Evolutionary conservation across 768 basidiomycete species (phyloP).

Genomic region (Lyophyllum atratum): DNA sequence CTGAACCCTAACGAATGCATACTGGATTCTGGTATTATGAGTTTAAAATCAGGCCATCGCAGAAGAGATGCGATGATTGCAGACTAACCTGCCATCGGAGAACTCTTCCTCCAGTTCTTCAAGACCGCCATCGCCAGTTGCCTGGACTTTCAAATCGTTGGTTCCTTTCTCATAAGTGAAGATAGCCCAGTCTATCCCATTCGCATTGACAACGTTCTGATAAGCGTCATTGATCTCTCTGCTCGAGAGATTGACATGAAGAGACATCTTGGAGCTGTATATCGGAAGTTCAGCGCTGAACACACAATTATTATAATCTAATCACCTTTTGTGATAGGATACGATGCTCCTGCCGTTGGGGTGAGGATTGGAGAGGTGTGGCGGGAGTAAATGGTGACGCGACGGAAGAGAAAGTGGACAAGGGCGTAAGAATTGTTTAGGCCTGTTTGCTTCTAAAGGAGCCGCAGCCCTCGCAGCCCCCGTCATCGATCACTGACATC

Average conservation of each 20-base stretch:
- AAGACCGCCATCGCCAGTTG: constrained; percentile 82
- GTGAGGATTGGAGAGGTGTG: neutral
- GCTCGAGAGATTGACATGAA: constrained; percentile 78
- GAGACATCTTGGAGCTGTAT: constrained; percentile 54
- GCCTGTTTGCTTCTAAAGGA: too few relatives aligned
- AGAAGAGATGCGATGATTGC: neutral
- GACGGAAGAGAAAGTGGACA: constrained; percentile 2
- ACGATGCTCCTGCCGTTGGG: neutral
- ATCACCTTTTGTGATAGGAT: neutral
- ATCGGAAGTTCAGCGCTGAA: neutral
- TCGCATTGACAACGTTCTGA: constrained; percentile 68
- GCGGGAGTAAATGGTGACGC: constrained; percentile 8
- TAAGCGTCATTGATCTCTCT: constrained; percentile 74
- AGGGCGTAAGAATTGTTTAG: too few relatives aligned
- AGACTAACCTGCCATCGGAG: constrained; percentile 81
- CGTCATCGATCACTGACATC: too few relatives aligned
- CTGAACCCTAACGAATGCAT: constrained; percentile 83
- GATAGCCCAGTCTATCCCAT: constrained; percentile 74
- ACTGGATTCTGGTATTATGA: constrained; percentile 72
- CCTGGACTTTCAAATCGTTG: constrained; percentile 87
- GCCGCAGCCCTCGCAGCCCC: too few relatives aligned
- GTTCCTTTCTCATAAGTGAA: constrained; percentile 81
- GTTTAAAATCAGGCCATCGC: constrained; percentile 16
- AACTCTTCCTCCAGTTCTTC: constrained; percentile 95
- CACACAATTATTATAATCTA: neutral